A percentile compares a stretch with the other conserved stretches of the same genome.
Conservation (phyloP, 805 yeast species). For the Kazachstania psychrophila region DNA sequence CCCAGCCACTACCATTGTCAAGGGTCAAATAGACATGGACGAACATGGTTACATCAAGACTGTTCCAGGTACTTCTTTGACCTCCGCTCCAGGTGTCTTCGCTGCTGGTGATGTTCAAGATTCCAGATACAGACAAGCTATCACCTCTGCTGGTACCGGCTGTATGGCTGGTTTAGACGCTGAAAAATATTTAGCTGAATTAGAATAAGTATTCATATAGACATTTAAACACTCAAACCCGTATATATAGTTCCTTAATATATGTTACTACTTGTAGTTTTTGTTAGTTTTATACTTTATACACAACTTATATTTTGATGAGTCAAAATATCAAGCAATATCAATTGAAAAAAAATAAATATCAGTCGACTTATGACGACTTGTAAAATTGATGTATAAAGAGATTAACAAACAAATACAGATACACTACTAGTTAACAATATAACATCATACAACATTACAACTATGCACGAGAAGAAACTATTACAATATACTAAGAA, state of each 20-base stretch:
- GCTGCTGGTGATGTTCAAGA: conserved; percentile 99
- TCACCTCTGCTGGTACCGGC: conserved; percentile 98
- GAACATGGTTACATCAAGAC: conserved; percentile 85
- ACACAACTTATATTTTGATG: too few species aligned
- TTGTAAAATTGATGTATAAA: too few species aligned
- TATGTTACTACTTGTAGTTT: too few species aligned
- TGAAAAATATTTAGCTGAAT: conserved; percentile 70
- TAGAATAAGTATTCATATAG: conserved; percentile 26
- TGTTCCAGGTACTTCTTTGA: conserved; percentile 77
- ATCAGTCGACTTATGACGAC: too few species aligned
- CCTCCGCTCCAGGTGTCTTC: conserved; percentile 82
- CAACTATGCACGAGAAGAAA: conserved; percentile 5
- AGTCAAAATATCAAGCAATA: too few species aligned
- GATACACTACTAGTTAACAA: too few species aligned
- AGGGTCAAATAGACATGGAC: conserved; percentile 72
- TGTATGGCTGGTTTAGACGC: conserved; percentile 99
- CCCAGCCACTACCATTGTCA: conserved; percentile 84
- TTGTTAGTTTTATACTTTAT: too few species aligned
- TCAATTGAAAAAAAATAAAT: too few species aligned
- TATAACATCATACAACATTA: too few species aligned
- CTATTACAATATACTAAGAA: conserved; percentile 44
- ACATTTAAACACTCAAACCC: too few species aligned
- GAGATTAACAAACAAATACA: too few species aligned
- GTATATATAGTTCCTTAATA: background rate
- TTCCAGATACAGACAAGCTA: conserved; percentile 94